A percentile compares a stretch with the other conserved stretches of the same genome.
Evolutionary conservation across 2,329 filamentous ascomycete genomes (phyloP).

Genomic region (Nemania bipapillata): DNA sequence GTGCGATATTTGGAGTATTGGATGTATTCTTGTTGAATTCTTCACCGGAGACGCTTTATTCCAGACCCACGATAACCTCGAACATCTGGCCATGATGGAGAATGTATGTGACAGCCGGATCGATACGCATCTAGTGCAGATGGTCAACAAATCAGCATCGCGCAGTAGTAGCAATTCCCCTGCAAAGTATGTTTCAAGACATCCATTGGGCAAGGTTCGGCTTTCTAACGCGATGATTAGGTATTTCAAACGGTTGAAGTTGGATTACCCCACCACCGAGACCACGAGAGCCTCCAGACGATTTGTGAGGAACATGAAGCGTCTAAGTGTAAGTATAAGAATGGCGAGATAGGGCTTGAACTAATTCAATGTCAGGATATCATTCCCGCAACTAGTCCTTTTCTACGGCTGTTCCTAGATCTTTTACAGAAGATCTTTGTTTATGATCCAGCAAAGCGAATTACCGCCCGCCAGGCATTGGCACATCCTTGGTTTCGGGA

Average conservation of each 20-base stretch:
- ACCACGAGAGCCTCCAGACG: conserved; percentile 72
- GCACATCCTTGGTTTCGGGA: conserved; percentile 77
- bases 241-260: conserved; percentile 72
- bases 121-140: conserved; percentile 67
- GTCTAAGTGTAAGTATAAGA: conserved; percentile 64
- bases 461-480: conserved; percentile 73
- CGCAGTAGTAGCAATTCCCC: conserved; percentile 69
- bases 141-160: conserved; percentile 66
- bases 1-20: conserved; percentile 79
- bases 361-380: conserved; percentile 65
- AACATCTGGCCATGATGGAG: conserved; percentile 81
- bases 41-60: conserved; percentile 77
- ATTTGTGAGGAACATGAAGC: conserved; percentile 79
- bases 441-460: conserved; percentile 72
- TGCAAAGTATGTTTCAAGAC: conserved; percentile 63
- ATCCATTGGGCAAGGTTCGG: background rate
- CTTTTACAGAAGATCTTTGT: conserved; percentile 74
- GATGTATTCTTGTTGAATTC: conserved; percentile 77
- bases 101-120: conserved; percentile 70
- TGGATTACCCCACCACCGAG: conserved; percentile 72
- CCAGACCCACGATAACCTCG: conserved; percentile 77
- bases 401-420: conserved; percentile 71
- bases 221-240: conserved; percentile 55
- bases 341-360: background rate
- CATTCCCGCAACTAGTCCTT: conserved; percentile 68